Base-by-base conservation (phyloP, 1,284 basidiomycete genomes). In the Fomitopsis pinicola region DNA sequence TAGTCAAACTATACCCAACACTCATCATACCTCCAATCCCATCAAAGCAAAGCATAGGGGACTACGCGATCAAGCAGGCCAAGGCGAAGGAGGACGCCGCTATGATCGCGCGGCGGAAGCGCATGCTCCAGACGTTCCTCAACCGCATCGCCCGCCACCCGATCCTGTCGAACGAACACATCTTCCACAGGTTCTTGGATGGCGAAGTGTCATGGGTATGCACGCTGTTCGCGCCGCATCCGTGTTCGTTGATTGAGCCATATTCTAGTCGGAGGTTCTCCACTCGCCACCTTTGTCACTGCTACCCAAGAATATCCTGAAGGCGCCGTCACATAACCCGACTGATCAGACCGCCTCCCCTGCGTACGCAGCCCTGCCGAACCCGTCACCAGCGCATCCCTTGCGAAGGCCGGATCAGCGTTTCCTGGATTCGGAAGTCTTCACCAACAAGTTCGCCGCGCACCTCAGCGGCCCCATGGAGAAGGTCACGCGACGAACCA, bases 21-120 rank as follows among this genome's bases (percentile, higher is more conserved):
- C 79, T 97, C 67, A 98, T 99, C 71, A 91, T 99, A 64, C 97
- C 97, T 1, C 97, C 97, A 42, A 97, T 99, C 64, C 97, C 97
- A 0, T 95, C 93, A 4, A 99, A 99, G 77, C 96, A 99, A 77
- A 92, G 91, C 2, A 81, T 99, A 35, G 87, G 94, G 33, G 97
- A 99, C 71, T 99, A 99, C 79, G 97, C 97, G 0, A 91, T 96
- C 63, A 98, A 98, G 77, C 97, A 98, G 73, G 89, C 84, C 17
- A 98, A 97, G 76, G 97, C 97, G 12, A 98, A 97, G 73, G 96
- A 99, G 72, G 97, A 99, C 71, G 88, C 91, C 1, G 87, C 89
- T 2, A 88, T 98, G 78, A 98, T 99, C 72, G 88, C 94, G 0
- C 82, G 92, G 61, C 85, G 97, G 56, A 97, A 95, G 73, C 88